Conservation (phyloP, 371 early-diverging fungal species). For the Actinomortierella ambigua region DNA sequence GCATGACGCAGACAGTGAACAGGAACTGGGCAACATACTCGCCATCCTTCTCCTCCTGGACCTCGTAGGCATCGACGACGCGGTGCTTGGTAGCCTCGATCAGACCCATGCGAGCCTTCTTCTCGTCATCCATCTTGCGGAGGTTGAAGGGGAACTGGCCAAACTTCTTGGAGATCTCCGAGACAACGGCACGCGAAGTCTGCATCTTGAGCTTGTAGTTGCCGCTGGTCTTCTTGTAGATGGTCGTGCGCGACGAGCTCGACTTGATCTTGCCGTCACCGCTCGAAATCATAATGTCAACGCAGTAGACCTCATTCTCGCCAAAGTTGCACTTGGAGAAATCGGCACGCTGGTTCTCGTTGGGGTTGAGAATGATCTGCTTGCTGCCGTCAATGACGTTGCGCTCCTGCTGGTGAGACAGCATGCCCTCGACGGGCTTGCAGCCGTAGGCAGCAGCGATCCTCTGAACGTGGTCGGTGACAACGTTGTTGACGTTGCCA, state of each 20-base stretch:
- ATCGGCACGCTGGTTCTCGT: conserved; percentile 76
- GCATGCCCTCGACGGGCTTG: conserved; percentile 92
- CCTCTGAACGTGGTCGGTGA: conserved; percentile 85
- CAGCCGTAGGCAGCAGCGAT: conserved; percentile 80
- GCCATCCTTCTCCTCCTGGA: conserved; percentile 85
- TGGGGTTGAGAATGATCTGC: conserved; percentile 92
- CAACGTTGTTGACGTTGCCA: conserved; percentile 80
- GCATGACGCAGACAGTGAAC: conserved; percentile 88
- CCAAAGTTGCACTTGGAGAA: conserved; percentile 75
- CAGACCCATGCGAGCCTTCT: conserved; percentile 91
- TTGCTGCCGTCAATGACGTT: conserved; percentile 91
- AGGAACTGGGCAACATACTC: conserved; percentile 88
- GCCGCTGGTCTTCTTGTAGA: conserved; percentile 89
- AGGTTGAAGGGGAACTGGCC: conserved; percentile 91
- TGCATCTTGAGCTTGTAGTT: conserved; percentile 91
- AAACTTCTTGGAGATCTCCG: conserved; percentile 79
- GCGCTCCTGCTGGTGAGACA: conserved; percentile 85
- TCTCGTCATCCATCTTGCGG: conserved; percentile 82
- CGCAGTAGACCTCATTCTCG: conserved; percentile 87
- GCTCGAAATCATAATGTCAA: conserved; percentile 85
- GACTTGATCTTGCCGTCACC: conserved; percentile 88
- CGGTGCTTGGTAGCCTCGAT: conserved; percentile 86
- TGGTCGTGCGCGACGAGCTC: conserved; percentile 80
- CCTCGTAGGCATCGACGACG: conserved; percentile 80
- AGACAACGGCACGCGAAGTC: conserved; percentile 77